These are phyloP conservation scores for Lentinula boryana DNA, from an alignment of 768 basidiomycete genomes.

Conservation along the genomic window DNA sequence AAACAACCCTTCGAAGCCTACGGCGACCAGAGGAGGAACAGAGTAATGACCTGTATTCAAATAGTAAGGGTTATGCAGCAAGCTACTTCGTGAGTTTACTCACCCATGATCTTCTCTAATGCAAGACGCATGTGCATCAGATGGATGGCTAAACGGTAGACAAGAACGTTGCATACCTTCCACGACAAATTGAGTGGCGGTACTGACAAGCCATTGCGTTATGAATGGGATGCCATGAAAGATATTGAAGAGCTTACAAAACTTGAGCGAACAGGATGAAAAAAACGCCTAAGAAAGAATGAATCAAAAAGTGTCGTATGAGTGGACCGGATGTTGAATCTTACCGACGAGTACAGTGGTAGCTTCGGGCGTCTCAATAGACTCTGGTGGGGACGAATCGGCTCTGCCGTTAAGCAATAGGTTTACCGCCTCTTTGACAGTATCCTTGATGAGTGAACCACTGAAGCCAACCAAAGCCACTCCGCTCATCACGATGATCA, in stretches of 20 bases:
- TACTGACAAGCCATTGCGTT: slow-evolving; percentile 37
- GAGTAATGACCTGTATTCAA: slow-evolving; percentile 50
- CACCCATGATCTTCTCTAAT: slow-evolving; percentile 83
- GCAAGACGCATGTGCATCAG: not conserved
- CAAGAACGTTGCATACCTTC: slow-evolving; percentile 40
- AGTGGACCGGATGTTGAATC: slow-evolving; percentile 17
- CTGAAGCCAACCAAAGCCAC: slow-evolving; percentile 83
- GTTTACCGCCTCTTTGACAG: slow-evolving; percentile 41
- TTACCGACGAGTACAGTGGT: slow-evolving; percentile 70
- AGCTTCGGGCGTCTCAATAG: slow-evolving; percentile 54
- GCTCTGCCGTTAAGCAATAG: slow-evolving; percentile 18
- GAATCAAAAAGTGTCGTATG: slow-evolving; percentile 11
- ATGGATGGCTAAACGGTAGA: not conserved
- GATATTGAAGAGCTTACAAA: slow-evolving; percentile 53
- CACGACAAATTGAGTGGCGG: slow-evolving; percentile 88
- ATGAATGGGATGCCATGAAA: slow-evolving; percentile 8
- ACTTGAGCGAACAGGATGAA: slow-evolving; percentile 92
- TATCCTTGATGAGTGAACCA: slow-evolving; percentile 81
- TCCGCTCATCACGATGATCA: slow-evolving; percentile 83
- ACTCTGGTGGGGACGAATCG: slow-evolving; percentile 33
- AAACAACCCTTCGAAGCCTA: slow-evolving; percentile 92
- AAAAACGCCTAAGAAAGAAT: slow-evolving; percentile 59
- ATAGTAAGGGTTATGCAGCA: not conserved
- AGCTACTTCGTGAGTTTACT: slow-evolving; percentile 10
- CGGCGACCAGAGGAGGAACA: slow-evolving; percentile 86